A percentile compares a stretch with the other conserved stretches of the same genome.
These are phyloP conservation scores for Colletotrichum tamarilloi DNA, from an alignment of 2,329 filamentous ascomycete species.

Conservation along the genomic window DNA sequence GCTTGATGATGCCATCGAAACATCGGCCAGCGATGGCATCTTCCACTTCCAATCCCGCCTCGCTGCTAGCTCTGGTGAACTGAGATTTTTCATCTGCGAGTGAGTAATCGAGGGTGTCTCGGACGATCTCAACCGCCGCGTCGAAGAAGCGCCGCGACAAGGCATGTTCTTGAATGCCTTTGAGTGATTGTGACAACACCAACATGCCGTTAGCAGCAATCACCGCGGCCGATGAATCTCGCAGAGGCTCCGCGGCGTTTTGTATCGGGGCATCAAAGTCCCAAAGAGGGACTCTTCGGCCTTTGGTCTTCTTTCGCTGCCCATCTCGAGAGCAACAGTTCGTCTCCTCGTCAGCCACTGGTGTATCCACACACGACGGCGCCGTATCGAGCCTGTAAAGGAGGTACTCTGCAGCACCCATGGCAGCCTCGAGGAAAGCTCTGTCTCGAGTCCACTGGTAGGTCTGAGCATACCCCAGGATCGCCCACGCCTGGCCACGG, in stretches of 20 bases:
- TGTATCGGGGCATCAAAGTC: constrained; percentile 61
- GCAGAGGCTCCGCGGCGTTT: constrained; percentile 41
- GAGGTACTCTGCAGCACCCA: constrained; percentile 61
- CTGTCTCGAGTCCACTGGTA: constrained; percentile 59
- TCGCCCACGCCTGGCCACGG: constrained; percentile 63
- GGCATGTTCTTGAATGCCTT: constrained; percentile 22
- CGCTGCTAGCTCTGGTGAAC: neutral
- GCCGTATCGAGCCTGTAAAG: constrained; percentile 50
- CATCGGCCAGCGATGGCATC: constrained; percentile 31
- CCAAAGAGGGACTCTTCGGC: constrained; percentile 47
- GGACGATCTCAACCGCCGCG: constrained; percentile 43
- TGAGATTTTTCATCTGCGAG: constrained; percentile 37
- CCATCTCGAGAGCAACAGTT: constrained; percentile 49
- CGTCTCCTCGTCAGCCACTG: constrained; percentile 34
- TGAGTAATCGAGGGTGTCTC: constrained; percentile 45
- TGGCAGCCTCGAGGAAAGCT: constrained; percentile 56
- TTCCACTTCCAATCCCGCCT: constrained; percentile 2
- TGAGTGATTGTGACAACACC: constrained; percentile 47
- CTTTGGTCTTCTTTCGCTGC: constrained; percentile 42
- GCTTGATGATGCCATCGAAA: constrained; percentile 47
- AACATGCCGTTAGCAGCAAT: constrained; percentile 56
- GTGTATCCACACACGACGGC: constrained; percentile 43
- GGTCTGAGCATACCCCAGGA: constrained; percentile 62
- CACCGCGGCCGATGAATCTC: constrained; percentile 51
- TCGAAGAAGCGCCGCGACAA: constrained; percentile 39